A percentile compares a stretch with the other conserved stretches of the same genome.
These are phyloP conservation scores for Pseudogymnoascus sp. DNA, from an alignment of 2,329 filamentous ascomycete genomes.

Conservation along the genomic window DNA sequence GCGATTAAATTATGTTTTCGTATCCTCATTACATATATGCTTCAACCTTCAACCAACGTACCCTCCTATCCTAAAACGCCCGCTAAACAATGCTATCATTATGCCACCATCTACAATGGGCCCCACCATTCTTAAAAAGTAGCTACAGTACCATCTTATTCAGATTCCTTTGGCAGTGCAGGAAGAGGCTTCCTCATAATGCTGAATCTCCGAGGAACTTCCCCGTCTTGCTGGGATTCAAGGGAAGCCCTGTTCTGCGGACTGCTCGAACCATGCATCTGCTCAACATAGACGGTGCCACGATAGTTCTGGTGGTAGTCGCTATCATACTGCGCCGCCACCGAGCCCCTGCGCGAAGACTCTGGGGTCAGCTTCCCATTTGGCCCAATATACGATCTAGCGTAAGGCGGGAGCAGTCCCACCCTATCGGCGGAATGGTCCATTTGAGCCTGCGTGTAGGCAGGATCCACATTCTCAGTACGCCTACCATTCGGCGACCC, in stretches of 20 bases:
- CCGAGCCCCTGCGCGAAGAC: not conserved
- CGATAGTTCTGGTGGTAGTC: conserved; percentile 3
- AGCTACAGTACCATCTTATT: not conserved
- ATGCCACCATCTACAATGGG: not conserved
- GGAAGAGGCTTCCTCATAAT: conserved; percentile 36
- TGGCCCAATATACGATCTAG: not conserved
- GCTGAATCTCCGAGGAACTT: conserved; percentile 11
- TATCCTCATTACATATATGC: not conserved
- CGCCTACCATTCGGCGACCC: not conserved
- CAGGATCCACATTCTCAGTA: not conserved
- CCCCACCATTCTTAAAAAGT: not conserved
- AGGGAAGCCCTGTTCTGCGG: not conserved
- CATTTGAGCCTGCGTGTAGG: not conserved
- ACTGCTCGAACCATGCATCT: not conserved
- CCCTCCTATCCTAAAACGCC: not conserved
- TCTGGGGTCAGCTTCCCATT: not conserved
- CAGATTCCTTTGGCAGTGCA: conserved; percentile 27
- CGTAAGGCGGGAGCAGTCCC: not conserved
- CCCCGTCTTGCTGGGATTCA: not conserved
- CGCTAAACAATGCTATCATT: conserved; percentile 4
- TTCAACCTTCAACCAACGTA: not conserved
- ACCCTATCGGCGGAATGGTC: not conserved
- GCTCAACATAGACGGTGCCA: not conserved
- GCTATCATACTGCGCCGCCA: not conserved
- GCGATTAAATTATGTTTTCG: conserved; percentile 3